A percentile compares a stretch with the other conserved stretches of the same genome.
These are phyloP conservation scores for Aurantiochytrium sp. DNA, from an alignment of 108 stramenopile genomes.

Conservation along the genomic window DNA sequence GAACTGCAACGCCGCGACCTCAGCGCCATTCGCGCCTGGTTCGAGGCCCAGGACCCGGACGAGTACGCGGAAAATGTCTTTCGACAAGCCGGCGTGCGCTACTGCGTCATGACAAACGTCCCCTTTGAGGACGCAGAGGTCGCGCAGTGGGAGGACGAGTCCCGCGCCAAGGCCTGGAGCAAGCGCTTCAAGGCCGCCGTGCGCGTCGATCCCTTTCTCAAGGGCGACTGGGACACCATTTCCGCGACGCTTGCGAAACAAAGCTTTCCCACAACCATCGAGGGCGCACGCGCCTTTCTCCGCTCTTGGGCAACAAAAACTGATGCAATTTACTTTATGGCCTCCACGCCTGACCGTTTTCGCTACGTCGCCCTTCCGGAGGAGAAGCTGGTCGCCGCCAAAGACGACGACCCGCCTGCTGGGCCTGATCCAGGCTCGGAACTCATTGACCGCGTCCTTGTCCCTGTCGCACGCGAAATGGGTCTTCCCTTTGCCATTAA, in stretches of 20 bases:
- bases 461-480: conserved; percentile 70
- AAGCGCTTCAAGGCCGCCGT: conserved; percentile 65
- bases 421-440: conserved; percentile 31
- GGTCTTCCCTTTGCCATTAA: conserved; percentile 72
- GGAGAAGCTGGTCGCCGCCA: background rate
- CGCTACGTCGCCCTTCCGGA: conserved; percentile 17
- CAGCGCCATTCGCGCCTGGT: conserved; percentile 44
- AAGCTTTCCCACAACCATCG: conserved; percentile 59
- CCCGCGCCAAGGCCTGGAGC: conserved; percentile 28
- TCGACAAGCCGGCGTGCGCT: conserved; percentile 53
- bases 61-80: conserved; percentile 54
- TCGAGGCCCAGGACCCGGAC: conserved; percentile 38
- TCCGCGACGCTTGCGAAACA: conserved; percentile 51
- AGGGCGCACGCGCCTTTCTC: conserved; percentile 65
- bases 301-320: conserved; percentile 71
- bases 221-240: conserved; percentile 58
- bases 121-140: conserved; percentile 70
- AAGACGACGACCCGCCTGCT: background rate
- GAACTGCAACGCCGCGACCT: conserved; percentile 56
- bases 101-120: conserved; percentile 86
- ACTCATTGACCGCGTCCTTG: conserved; percentile 63
- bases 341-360: conserved; percentile 79
- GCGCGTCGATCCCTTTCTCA: conserved; percentile 75
- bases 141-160: conserved; percentile 12
- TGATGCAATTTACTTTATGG: conserved; percentile 83